These are phyloP conservation scores for Silene coronaria DNA, from an alignment of 179 eudicot genomes.

Conservation along the genomic window DNA sequence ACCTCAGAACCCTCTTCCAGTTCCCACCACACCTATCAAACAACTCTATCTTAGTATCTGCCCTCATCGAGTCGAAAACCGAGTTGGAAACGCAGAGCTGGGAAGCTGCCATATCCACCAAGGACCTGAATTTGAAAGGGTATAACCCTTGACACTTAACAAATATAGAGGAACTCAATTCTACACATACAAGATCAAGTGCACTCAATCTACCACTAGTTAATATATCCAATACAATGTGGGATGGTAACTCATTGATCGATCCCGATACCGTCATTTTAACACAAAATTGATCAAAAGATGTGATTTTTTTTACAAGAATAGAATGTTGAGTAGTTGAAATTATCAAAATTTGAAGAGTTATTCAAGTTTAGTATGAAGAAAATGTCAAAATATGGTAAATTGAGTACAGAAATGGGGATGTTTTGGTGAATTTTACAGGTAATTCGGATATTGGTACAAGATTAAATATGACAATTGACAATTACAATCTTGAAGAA, in stretches of 20 bases:
- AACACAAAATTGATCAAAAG: neutral
- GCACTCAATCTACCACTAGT: conserved; percentile 66
- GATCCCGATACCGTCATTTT: conserved; percentile 41
- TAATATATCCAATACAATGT: conserved; percentile 69
- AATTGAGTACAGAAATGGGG: conserved; percentile 41
- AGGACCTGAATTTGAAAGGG: conserved; percentile 49
- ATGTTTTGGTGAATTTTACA: conserved; percentile 28
- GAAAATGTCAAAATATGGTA: conserved; percentile 38
- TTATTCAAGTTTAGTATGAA: conserved; percentile 39
- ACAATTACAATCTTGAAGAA: conserved; percentile 5
- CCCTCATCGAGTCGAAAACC: conserved; percentile 37
- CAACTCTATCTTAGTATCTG: conserved; percentile 35
- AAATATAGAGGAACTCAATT: conserved; percentile 54
- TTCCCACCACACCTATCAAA: conserved; percentile 52
- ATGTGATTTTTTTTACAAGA: neutral
- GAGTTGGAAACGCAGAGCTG: conserved; percentile 60
- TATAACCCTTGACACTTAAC: conserved; percentile 45
- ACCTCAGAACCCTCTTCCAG: conserved; percentile 86
- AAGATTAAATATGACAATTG: conserved; percentile 47
- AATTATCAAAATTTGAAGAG: conserved; percentile 43
- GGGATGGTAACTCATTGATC: conserved; percentile 70
- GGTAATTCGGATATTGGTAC: neutral
- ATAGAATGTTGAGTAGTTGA: neutral
- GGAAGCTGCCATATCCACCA: conserved; percentile 75
- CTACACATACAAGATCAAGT: conserved; percentile 63